Evolutionary conservation across 768 basidiomycete species (phyloP), one percentile per base, ranked within the genome.

Genomic region (Lentinula raphanica): DNA sequence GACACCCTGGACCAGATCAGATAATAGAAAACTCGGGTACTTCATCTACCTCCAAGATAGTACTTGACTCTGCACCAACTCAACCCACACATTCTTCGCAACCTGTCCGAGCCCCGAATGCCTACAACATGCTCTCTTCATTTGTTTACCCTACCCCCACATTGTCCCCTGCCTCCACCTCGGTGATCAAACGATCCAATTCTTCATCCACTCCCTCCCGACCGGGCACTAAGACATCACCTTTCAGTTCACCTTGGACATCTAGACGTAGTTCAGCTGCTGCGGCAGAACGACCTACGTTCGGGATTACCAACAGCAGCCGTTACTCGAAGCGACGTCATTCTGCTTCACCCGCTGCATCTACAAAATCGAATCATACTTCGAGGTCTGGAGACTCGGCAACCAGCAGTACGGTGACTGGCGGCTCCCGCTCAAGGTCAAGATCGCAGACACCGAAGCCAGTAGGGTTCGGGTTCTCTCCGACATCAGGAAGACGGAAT

Each of bases 71-170:
- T 45, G 63, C 65, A 19, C 68, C 75, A 15, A 68, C 62, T 17
- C 58, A 58, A n/a, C n/a, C 55, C 13, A 19, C 74, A n/a, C 75
- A 74, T 2, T 72, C 79, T 60, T 69, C 64, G 8, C 69, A 67
- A 5, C 53, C 69, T 1, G 79, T 79, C 54, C 76, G 77, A 5
- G 68, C 77, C 1, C 84, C 84, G 2, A 78, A 79, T 3, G 87
- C 86, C 21, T 84, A 84, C 63, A 79, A 78, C 63, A 79, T 86
- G 73, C 79, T 88, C 42, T 82, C 83, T 3, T 77, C 81, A 8
- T 78, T 88, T 59, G 79, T 81, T 25, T 8, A 70, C 49, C 70
- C 69, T n/a, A 65, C 71, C 21, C 70, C 69, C 17, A 65, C 71
- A 21, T 63, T 58, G 15, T 68, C 74, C 21, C 3, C 42, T 21